Conservation (phyloP, 2,329 filamentous ascomycete species). For the Pseudogymnoascus sp. region DNA sequence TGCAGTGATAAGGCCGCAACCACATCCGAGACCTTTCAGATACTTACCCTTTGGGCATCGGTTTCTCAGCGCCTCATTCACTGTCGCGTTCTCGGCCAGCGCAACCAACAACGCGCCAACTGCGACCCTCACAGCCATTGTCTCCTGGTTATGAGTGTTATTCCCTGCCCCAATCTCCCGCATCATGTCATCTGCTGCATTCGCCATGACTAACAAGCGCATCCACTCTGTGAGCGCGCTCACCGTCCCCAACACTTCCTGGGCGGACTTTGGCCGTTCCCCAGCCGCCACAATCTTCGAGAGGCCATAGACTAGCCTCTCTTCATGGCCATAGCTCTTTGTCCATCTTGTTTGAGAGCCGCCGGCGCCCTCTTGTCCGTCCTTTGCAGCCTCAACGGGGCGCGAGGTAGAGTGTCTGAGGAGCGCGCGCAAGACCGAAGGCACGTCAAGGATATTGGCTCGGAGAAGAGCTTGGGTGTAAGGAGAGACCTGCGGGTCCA, state of each 20-base stretch:
- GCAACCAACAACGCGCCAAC: slow-evolving; percentile 56
- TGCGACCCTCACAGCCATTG: slow-evolving; percentile 54
- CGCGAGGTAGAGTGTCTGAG: slow-evolving; percentile 41
- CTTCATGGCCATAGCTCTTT: slow-evolving; percentile 42
- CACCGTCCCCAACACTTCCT: slow-evolving; percentile 43
- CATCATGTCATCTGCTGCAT: slow-evolving; percentile 39
- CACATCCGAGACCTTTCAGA: slow-evolving; percentile 11
- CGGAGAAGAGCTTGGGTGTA: slow-evolving; percentile 50
- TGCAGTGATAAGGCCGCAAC: no score
- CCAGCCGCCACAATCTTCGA: slow-evolving; percentile 34
- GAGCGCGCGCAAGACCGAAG: slow-evolving; percentile 46
- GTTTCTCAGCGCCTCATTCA: slow-evolving; percentile 46
- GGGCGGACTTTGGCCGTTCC: slow-evolving; percentile 36
- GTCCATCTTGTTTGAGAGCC: slow-evolving; percentile 37
- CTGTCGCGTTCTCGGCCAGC: slow-evolving; percentile 49
- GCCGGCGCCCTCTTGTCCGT: slow-evolving; percentile 15
- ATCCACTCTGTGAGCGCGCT: slow-evolving; percentile 50
- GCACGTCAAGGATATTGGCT: slow-evolving; percentile 43
- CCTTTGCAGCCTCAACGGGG: slow-evolving; percentile 13
- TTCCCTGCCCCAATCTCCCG: slow-evolving; percentile 34
- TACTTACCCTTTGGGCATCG: slow-evolving; percentile 44
- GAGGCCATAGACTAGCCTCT: slow-evolving; percentile 26
- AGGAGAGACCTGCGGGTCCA: slow-evolving; percentile 51
- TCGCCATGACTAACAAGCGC: slow-evolving; percentile 44
- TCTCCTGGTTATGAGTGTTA: slow-evolving; percentile 40